A percentile compares a stretch with the other conserved stretches of the same genome.
phyloP scores from a whole-genome alignment of 768 basidiomycete species.

The Phanerochaete carnosa region DNA sequence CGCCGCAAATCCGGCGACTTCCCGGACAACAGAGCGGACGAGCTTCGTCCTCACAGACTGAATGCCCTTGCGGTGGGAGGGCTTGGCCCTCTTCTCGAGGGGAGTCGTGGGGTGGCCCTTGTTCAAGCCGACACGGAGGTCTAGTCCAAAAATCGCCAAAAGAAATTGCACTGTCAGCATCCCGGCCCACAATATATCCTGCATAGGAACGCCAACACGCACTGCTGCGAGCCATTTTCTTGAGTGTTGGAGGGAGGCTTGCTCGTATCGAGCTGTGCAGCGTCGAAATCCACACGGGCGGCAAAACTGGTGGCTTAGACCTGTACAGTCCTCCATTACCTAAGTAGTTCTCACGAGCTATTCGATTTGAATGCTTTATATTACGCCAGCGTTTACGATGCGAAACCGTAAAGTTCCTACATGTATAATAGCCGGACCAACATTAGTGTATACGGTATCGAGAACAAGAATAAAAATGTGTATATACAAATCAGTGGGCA shows the following conservation, averaged over 20 bases:
- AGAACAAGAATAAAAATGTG: background rate
- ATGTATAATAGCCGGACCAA: background rate
- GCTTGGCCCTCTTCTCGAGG: constrained; percentile 70
- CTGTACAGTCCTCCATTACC: constrained; percentile 49
- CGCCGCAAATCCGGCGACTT: constrained; percentile 96
- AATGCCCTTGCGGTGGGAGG: constrained; percentile 90
- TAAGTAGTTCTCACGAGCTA: constrained; percentile 6
- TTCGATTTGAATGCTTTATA: background rate
- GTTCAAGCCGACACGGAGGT: constrained; percentile 82
- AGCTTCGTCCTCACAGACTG: constrained; percentile 90
- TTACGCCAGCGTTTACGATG: background rate
- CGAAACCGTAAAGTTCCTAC: background rate
- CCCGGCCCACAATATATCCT: background rate
- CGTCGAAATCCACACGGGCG: constrained; percentile 15
- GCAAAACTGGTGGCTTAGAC: constrained; percentile 41
- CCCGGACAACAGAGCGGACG: constrained; percentile 89
- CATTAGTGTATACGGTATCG: constrained; percentile 2
- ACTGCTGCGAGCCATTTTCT: constrained; percentile 79
- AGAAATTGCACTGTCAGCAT: background rate
- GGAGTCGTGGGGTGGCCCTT: constrained; percentile 87
- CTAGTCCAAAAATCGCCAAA: constrained; percentile 36
- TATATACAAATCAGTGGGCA: constrained; percentile 5
- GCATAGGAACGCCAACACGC: constrained; percentile 30
- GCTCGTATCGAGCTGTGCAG: constrained; percentile 15
- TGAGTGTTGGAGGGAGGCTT: constrained; percentile 46